Base-by-base conservation (phyloP, 1,284 basidiomycete genomes). In the Austropuccinia psidii region DNA sequence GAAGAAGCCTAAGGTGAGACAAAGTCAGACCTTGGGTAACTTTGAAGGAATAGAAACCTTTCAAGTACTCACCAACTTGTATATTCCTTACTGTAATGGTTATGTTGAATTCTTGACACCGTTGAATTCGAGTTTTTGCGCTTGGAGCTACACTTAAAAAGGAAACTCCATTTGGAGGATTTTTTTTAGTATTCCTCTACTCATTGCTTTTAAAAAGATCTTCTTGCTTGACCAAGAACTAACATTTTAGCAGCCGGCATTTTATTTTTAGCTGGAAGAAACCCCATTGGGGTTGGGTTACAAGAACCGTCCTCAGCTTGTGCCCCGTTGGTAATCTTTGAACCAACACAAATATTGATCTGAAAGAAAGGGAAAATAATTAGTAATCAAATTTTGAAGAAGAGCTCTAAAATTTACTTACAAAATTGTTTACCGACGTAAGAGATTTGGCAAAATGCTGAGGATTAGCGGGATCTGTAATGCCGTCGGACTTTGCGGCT, bases 221-320 rank as follows among this genome's bases (percentile, higher is more conserved):
- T n/a, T n/a, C n/a, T n/a, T n/a, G n/a, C n/a, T n/a, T n/a, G 5
- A 47, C 8, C 24, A 45, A 41, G 31, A 8, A 37, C 68, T 45
- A 49, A 72, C 68, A 72, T 72, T 39, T 57, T 72, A 17, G 61
- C 68, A 13, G 68, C 60, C 39, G 68, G 68, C 68, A 72, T 72
- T 13, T 72, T 72, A 39, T 47, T 2, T 21, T 47, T 43, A 43
- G 39, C 39, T 24, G 68, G 68, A 29, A 72, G 49, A 31, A 31
- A 49, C 9, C 68, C 68, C 54, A 72, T 72, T 11, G 68, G 68
- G 33, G 68, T 72, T 35, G 68, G 68, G 29, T 72, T 72, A 35
- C 68, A 72, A 8, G 68, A 72, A 19, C 57, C 68, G 45, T 72
- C 41, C 11, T 35, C 39, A 29, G 61, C 27, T 72, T 72, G 68